Base-by-base conservation (phyloP, 1,139 yeast genomes). In the Lodderomyces theae region DNA sequence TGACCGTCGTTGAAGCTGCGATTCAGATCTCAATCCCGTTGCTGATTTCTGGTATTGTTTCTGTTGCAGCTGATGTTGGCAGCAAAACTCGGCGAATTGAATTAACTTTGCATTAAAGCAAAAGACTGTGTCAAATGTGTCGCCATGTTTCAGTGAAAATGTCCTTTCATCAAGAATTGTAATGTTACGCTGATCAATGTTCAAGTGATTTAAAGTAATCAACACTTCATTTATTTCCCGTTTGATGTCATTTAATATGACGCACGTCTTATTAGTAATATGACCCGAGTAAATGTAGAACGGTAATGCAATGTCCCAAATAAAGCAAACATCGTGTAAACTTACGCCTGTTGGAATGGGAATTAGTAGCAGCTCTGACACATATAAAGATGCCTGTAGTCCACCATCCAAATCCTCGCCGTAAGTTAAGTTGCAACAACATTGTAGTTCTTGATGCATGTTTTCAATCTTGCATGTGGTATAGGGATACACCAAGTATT, bases 391-490 rank as follows among this genome's bases (percentile, higher is more conserved):
- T 38, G 67, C 73, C 45, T 69, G 74, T 18, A 70, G 49, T 1
- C 75, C 75, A 3, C 76, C 76, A 41, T 69, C 66, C 6, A 69
- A 40, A 36, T 64, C 64, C 7, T 46, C 44, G 1, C 76, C 76
- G 48, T 65, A 64, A n/a, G 57, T 59, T 45, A 60, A 54, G 30
- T 51, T 47, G 17, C 49, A 47, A 6, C 50, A 35, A 44, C 75
- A 69, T 1, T 35, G 26, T 8, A 31, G 12, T 3, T 35, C 25
- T 3, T 6, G 22, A 38, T 49, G 48, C 4, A 32, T 19, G 5
- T 28, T 22, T 34, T 47, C 48, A 3, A 44, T 8, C 33, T 40
- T 22, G 30, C 50, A 47, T 11, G 36, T 63, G 8, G 72, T 53
- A 48, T 58, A 63, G 2, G 76, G 76, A 43, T 57, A 69, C 7